phyloP scores from a whole-genome alignment of 176 grass and related monocot species.

The Carex myosuroides region DNA sequence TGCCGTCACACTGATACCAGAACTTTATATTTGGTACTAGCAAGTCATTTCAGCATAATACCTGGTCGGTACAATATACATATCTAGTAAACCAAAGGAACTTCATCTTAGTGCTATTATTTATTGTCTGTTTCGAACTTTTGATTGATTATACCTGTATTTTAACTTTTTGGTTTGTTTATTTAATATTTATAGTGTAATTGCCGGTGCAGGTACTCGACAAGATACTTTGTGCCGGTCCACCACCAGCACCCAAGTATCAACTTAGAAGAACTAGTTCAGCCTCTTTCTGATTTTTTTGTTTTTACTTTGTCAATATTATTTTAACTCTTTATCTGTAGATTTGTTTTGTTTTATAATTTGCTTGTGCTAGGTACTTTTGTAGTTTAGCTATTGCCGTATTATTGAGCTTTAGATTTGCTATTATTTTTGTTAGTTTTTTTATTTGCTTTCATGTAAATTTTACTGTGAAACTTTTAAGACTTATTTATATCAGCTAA shows the following conservation, averaged over 20 bases:
- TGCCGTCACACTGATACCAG: not conserved
- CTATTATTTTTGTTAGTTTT: constrained; percentile 33
- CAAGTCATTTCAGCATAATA: not conserved
- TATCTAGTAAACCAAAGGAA: not conserved
- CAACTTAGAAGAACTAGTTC: constrained; percentile 87
- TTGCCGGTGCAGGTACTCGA: constrained; percentile 57
- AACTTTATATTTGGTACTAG: not conserved
- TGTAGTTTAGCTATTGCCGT: constrained; percentile 21
- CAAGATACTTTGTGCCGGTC: constrained; percentile 41
- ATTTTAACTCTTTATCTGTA: constrained; percentile 34
- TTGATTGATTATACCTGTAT: not conserved
- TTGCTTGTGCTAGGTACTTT: constrained; percentile 13
- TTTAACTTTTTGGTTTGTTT: not conserved
- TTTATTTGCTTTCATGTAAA: constrained; percentile 22
- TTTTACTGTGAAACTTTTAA: not conserved
- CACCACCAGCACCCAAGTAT: constrained; percentile 55
- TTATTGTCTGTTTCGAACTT: not conserved
- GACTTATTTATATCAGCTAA: not conserved
- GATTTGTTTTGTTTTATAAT: constrained; percentile 34
- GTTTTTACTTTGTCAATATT: constrained; percentile 12
- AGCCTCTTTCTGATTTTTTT: constrained; percentile 38
- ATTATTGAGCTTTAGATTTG: constrained; percentile 25
- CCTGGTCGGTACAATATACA: not conserved
- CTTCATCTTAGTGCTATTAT: not conserved
- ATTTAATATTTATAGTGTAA: not conserved